Base-by-base conservation (phyloP, 2,329 filamentous ascomycete genomes). In the Microascus cirrosus region DNA sequence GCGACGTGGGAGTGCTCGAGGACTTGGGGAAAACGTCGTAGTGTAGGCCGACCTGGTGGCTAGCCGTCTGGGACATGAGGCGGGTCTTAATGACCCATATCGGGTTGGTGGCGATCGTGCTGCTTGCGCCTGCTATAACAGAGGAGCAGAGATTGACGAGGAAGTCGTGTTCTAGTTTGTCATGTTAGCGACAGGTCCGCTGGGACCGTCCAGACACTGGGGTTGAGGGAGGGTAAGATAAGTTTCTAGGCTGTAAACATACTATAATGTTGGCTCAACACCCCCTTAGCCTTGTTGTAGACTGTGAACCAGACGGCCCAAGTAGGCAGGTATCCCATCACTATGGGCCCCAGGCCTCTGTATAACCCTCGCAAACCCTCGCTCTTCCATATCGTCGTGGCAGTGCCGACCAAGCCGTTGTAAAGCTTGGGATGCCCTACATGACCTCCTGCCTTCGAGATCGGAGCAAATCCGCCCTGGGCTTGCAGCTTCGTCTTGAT, bases 41-140 rank as follows among this genome's bases (percentile, higher is more conserved):
- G 18, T 71, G 76, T 67, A 68, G 76, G 68, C 72, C 76, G 70
- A 68, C 72, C 68, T 71, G 76, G 61, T 66, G 63, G 42, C 62
- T 69, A 73, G 78, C 62, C 80, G 85, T 87, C 74, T 97, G 94
- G 42, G 94, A 96, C 94, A 97, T 97, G 65, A 99, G 82, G 63
- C 94, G 82, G 54, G 94, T 99, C 74, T 99, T 99, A 75, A 99
- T 96, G 42, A 99, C 94, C 94, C 94, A 99, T 61, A 99, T 99
- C 1, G 94, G 94, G 71, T 97, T 99, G 25, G 94, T 99, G 61
- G 87, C 88, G 62, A 97, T 80, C 3, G 94, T 99, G 63, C 92
- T 96, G 74, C 89, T 96, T 61, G 85, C 91, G 57, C 94, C 94
- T 25, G 93, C 94, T 59, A 91, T 82, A 60, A 99, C 83, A 11